These are phyloP conservation scores for Monosporascus sp. DNA, from an alignment of 2,329 filamentous ascomycete species.

Conservation along the genomic window DNA sequence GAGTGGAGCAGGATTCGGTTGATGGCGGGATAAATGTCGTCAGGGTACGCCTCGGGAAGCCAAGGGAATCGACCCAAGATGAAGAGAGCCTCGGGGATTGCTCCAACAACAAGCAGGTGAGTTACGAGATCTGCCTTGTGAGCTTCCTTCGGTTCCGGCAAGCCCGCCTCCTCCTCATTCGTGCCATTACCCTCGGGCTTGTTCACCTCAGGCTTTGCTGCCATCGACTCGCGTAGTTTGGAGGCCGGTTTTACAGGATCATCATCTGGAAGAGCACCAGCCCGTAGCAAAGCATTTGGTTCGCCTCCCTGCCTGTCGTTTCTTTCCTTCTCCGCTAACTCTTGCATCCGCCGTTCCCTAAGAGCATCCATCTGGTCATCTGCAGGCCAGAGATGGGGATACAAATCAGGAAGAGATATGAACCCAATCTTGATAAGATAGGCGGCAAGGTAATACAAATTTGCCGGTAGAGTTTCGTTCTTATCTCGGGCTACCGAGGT, in stretches of 20 bases:
- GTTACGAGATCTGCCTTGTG: conserved; percentile 84
- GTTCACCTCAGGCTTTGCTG: conserved; percentile 50
- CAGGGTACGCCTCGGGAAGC: conserved; percentile 79
- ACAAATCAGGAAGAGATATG: conserved; percentile 85
- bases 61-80: conserved; percentile 90
- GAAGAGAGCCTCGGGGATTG: conserved; percentile 87
- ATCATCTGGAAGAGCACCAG: conserved; percentile 83
- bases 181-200: conserved; percentile 40
- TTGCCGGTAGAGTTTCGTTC: conserved; percentile 77
- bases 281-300: conserved; percentile 80
- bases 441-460: conserved; percentile 86
- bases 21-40: conserved; percentile 69
- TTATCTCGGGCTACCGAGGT: conserved; percentile 72
- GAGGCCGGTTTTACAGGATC: conserved; percentile 59
- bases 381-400: conserved; percentile 82
- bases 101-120: conserved; percentile 83
- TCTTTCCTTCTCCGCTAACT: conserved; percentile 73
- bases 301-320: conserved; percentile 64
- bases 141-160: conserved; percentile 67
- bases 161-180: conserved; percentile 43
- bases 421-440: conserved; percentile 96
- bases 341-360: conserved; percentile 64
- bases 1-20: conserved; percentile 83
- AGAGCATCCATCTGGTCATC: conserved; percentile 79
- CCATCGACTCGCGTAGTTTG: conserved; percentile 44